Evolutionary conservation across 2,329 filamentous ascomycete species (phyloP), one percentile per base, ranked within the genome.

Genomic region (Rhynchosporium agropyri): DNA sequence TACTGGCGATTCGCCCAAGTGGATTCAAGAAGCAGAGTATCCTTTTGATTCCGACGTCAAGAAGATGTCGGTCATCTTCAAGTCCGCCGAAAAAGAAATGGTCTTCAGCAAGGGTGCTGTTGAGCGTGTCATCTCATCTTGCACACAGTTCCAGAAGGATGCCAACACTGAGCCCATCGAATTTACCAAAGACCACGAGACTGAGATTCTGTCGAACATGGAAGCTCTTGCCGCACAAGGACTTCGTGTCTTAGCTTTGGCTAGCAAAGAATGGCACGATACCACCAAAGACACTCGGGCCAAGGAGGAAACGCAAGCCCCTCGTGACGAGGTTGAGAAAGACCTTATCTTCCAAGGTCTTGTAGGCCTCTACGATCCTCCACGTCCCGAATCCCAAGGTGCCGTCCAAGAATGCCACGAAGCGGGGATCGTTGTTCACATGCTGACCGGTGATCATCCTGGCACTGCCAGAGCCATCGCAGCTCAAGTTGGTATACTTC

Each of bases 361-460:
- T 0, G 77, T 86, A 45, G 84, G 79, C 4, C 81, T 87, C 48
- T 80, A 85, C 36, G 84, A 87, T 67, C 84, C 84, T 29, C 83
- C 83, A 3, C 78, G 84, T 58, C 77, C 81, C 31, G 84, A 87
- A 68, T 84, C 86, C 26, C 79, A 82, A 0, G 77, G 78, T 8
- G 84, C 86, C 0, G 78, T 86, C 26, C 76, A 78, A 20, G 88
- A 82, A 0, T 80, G 91, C 12, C 84, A 89, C 4, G 80, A 82
- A 0, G 89, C 90, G 1, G 88, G 88, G 1, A 88, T 92, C 60
- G 80, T 85, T 8, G 85, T 92, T 31, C 87, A 89, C 73, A 93
- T 93, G 89, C 82, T 97, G 9, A 95, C 91, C 28, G 91, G 91
- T 63, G 91, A 95, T 70, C 90, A 94, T 72, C 88, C 88, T 1